Evolutionary conservation across 768 basidiomycete species (phyloP).

Genomic region (Suillus tomentosus): DNA sequence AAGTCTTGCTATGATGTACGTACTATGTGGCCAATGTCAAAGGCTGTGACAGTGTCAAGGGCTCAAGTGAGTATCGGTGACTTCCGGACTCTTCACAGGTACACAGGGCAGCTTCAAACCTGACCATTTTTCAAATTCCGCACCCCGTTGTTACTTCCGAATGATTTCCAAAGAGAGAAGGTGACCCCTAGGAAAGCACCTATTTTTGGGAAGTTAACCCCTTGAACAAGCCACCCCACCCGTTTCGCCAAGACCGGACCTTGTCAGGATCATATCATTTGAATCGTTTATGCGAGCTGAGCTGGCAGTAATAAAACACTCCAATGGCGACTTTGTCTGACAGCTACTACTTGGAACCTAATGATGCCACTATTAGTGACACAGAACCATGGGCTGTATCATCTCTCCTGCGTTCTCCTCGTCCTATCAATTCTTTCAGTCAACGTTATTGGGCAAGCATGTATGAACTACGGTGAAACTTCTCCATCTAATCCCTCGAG

Average conservation of each 20-base stretch:
- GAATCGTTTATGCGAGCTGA: background rate
- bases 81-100: background rate
- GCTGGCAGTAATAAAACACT: constrained; percentile 1
- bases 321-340: background rate
- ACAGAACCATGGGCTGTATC: background rate
- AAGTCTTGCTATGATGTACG: too few relatives aligned
- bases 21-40: background rate
- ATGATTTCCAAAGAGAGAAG: too few relatives aligned
- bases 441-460: constrained; percentile 27
- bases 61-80: background rate
- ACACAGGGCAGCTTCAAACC: background rate
- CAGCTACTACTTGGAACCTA: too few relatives aligned
- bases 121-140: too few relatives aligned
- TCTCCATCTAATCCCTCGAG: constrained; percentile 19
- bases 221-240: too few relatives aligned
- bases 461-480: constrained; percentile 26
- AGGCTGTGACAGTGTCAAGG: too few relatives aligned
- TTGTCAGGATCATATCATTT: background rate
- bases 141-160: too few relatives aligned
- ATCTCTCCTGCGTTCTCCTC: constrained; percentile 13
- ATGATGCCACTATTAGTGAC: background rate
- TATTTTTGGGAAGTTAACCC: too few relatives aligned
- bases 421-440: constrained; percentile 16
- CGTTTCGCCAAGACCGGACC: background rate
- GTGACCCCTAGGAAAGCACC: background rate